Evolutionary conservation across 2,329 filamentous ascomycete species (phyloP).

Genomic region (Aspergillus unguis): DNA sequence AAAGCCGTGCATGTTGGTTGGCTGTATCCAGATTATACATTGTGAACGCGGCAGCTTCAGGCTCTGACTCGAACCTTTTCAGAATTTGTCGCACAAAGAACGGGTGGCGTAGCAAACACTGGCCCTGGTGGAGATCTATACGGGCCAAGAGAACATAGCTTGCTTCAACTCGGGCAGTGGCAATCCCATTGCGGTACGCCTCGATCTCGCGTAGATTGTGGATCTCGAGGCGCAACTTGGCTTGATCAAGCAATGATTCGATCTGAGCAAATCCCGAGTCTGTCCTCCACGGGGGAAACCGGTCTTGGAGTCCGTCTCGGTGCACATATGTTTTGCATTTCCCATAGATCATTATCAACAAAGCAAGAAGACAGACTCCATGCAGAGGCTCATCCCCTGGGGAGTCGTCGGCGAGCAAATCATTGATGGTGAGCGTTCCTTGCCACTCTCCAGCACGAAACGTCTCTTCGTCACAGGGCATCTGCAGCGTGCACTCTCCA

Average conservation of each 20-base stretch:
- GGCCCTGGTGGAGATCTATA: constrained; percentile 32
- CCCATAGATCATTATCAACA: background rate
- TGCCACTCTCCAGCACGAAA: constrained; percentile 7
- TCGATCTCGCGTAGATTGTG: constrained; percentile 1
- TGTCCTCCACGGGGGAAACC: background rate
- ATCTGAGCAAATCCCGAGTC: constrained; percentile 31
- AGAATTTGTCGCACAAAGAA: constrained; percentile 31
- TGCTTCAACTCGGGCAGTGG: background rate
- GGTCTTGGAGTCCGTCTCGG: background rate
- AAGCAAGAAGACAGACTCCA: background rate
- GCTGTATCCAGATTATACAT: background rate
- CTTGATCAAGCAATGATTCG: constrained; percentile 23
- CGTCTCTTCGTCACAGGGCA: constrained; percentile 25
- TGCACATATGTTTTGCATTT: background rate
- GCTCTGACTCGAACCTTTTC: constrained; percentile 13
- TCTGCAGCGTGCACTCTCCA: constrained; percentile 25
- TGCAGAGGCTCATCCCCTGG: constrained; percentile 17
- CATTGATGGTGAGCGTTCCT: constrained; percentile 19
- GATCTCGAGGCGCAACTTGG: constrained; percentile 32
- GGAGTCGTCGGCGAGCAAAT: constrained; percentile 22
- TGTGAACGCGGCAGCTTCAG: background rate
- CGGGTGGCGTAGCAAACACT: constrained; percentile 37
- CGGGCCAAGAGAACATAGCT: constrained; percentile 32
- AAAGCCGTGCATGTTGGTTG: background rate
- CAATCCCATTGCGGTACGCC: constrained; percentile 8